Conservation (phyloP, 768 basidiomycete species). For the Hygrophoropsis aurantiaca region DNA sequence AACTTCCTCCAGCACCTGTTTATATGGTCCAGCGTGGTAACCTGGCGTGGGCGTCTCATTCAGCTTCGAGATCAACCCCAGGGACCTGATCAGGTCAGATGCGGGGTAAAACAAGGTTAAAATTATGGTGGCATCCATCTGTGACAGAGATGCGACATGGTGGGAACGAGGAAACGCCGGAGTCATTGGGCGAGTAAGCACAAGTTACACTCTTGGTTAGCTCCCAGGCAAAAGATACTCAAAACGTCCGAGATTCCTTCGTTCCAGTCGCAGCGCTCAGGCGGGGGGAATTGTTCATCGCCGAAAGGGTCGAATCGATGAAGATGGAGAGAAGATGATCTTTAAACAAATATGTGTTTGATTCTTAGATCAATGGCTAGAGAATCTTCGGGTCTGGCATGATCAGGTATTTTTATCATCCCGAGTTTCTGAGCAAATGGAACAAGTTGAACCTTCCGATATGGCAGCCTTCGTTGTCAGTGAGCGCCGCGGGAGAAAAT, state of each 20-base stretch:
- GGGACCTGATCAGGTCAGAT: neutral
- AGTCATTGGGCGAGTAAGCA: neutral
- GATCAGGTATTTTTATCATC: neutral
- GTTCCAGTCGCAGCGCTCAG: neutral
- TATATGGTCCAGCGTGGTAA: neutral
- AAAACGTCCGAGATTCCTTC: slow-evolving; percentile 2
- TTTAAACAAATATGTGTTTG: no score
- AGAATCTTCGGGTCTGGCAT: neutral
- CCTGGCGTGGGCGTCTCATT: neutral
- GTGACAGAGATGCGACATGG: slow-evolving; percentile 5
- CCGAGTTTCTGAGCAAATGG: no score
- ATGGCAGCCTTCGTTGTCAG: no score
- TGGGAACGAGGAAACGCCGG: slow-evolving; percentile 5
- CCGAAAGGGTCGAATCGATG: no score
- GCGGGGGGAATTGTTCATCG: no score
- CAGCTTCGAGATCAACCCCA: slow-evolving; percentile 2
- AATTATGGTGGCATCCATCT: slow-evolving; percentile 1
- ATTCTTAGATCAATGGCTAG: neutral
- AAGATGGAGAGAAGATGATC: no score
- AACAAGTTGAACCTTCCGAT: no score
- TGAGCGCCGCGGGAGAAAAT: no score
- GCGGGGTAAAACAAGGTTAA: slow-evolving; percentile 3
- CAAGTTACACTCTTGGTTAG: neutral
- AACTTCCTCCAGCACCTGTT: neutral
- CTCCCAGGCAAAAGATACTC: neutral